Evolutionary conservation across 1,284 basidiomycete genomes (phyloP), one percentile per base, ranked within the genome.

Genomic region (Somion occarium): DNA sequence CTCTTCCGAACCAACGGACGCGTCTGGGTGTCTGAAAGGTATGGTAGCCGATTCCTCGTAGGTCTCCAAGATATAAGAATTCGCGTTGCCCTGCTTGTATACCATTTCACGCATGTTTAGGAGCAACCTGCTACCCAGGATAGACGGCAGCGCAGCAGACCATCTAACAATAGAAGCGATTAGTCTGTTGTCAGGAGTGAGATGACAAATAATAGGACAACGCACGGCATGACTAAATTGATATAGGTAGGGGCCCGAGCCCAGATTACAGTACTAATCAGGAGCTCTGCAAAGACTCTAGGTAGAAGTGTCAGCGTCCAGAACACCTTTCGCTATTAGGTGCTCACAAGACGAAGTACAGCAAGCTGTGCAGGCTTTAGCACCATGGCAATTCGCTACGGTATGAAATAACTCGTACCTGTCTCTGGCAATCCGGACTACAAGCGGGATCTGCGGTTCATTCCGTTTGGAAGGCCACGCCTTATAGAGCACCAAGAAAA

Each of bases 191-290:
- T 37, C 34, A 37, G 34, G 11, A n/a, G 34, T 11, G 23, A 18
- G 30, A 24, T 9, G 24, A 44, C 34, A 11, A 26, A 30, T 43
- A 0, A 5, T n/a, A 19, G 23, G 3, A 26, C 13, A 18, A 56
- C 64, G n/a, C 37, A 65, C 64, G 64, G 64, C 49, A 60, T 62
- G 45, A 65, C 50, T 25, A 62, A 45, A 41, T 60, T 61, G 52
- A 66, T 61, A 48, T 61, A 64, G 9, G 50, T 22, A 4, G 61
- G 60, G 5, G 47, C 53, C 9, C 38, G 52, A 11, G 59, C 56
- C 64, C 64, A 66, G 7, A 65, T 56, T 19, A 62, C 38, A 3
- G 62, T 61, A 27, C 57, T 60, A 13, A 58, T 49, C 9, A 59
- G 20, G 1, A 66, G 53, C 39, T 61, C 57, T 2, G 50, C 49